These are phyloP conservation scores for Rosa multiflora DNA, from an alignment of 306 rosid genomes.

Conservation along the genomic window DNA sequence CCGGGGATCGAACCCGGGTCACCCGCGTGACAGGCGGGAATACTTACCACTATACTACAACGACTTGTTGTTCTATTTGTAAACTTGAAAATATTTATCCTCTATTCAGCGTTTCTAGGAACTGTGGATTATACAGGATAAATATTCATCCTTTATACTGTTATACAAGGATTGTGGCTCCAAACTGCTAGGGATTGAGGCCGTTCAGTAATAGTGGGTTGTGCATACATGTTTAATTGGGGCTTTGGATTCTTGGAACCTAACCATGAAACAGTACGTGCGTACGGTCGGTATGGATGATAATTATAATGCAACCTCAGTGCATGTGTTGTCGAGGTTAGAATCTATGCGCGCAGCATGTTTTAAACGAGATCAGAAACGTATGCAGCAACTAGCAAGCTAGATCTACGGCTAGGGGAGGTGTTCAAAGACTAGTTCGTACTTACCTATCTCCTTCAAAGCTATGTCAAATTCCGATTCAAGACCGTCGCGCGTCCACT, in stretches of 20 bases:
- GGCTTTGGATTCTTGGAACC: background rate
- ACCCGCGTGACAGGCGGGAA: background rate
- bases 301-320: background rate
- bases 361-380: background rate
- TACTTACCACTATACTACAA: slow-evolving; percentile 9
- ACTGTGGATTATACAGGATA: no score
- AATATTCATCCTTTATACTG: no score
- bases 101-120: no score
- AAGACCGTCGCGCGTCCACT: background rate
- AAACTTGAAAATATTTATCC: background rate
- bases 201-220: no score
- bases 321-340: background rate
- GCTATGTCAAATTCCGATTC: background rate
- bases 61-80: background rate
- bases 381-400: no score
- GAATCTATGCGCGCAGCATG: background rate
- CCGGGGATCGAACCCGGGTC: slow-evolving; percentile 4
- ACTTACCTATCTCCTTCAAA: background rate
- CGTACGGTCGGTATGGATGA: background rate
- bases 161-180: no score
- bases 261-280: background rate
- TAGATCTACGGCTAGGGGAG: background rate
- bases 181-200: no score
- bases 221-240: background rate
- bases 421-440: background rate